phyloP scores from a whole-genome alignment of 495 filamentous ascomycete species.

The Cercophora newfieldiana region DNA sequence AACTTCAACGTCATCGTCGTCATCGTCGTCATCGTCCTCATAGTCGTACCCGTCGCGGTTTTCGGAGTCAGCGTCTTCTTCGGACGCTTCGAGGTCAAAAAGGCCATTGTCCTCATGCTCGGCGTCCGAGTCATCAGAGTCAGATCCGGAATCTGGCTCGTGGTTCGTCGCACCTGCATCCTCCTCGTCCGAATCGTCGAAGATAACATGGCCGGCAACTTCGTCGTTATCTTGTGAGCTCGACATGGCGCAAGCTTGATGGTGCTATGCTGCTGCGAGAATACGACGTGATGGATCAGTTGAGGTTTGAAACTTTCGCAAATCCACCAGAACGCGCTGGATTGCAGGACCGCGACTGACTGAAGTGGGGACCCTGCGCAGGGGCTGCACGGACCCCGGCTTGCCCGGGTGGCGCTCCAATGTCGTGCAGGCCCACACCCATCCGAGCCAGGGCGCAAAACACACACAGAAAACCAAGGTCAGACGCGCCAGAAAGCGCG shows the following conservation, averaged over 20 bases:
- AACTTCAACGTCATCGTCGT: constrained; percentile 20
- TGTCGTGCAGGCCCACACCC: too few species aligned
- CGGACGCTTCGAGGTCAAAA: background rate
- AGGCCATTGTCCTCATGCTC: background rate
- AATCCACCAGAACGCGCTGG: too few species aligned
- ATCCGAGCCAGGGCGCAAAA: too few species aligned
- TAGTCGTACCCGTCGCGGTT: constrained; percentile 18
- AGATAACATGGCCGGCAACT: background rate
- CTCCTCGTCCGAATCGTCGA: background rate
- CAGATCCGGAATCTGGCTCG: background rate
- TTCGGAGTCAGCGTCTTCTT: background rate
- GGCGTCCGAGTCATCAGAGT: constrained; percentile 7
- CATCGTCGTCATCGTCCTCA: constrained; percentile 2
- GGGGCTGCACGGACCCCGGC: too few species aligned
- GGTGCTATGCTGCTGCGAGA: background rate
- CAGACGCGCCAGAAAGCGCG: too few species aligned
- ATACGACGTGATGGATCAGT: too few species aligned
- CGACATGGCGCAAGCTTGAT: constrained; percentile 1
- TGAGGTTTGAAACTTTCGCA: too few species aligned
- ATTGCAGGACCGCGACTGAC: too few species aligned
- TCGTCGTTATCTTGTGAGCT: background rate
- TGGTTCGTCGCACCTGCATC: background rate
- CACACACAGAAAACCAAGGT: too few species aligned
- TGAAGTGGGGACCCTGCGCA: too few species aligned
- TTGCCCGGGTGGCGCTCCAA: too few species aligned